Base-by-base conservation (phyloP, 2,329 filamentous ascomycete species). In the Cytospora leucostoma region DNA sequence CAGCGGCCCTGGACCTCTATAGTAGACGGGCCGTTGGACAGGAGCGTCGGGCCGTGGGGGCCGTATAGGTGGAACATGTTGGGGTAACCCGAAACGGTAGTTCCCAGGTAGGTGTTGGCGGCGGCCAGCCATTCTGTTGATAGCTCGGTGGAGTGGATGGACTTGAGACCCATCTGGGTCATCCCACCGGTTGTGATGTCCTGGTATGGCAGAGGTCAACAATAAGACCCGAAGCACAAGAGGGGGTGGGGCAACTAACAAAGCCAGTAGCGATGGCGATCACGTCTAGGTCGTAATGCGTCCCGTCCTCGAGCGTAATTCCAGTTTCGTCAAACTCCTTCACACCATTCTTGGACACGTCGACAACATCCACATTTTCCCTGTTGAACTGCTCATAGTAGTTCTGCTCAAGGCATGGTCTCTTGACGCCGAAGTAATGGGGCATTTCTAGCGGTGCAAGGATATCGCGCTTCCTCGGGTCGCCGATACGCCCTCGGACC, bases 1-100 rank as follows among this genome's bases (percentile, higher is more conserved):
- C 82, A 87, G 0, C 82, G 74, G 2, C 83, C 84, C 67, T 88
- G 85, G 1, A 84, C 69, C 65, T 86, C 82, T 8, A 82, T 78
- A 1, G 76, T 79, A 0, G 80, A 78, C 0, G 86, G 85, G 0
- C 84, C 85, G 67, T 87, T 88, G 68, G 77, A 72, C 6, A 87
- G 74, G 0, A 83, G 77, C 0, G 83, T 86, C 0, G 84, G 84
- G 0, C 76, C 82, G n/a, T 88, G 84, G 0, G 79, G 75, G 0
- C 84, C 84, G 69, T 86, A 87, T 51, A 82, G 74, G 66, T 79
- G 74, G 71, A 82, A 82, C 78, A 82, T 80, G 68, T 82, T 82
- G 37, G 80, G 80, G 56, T 78, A 82, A 15, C 77, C 78, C 56
- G 70, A 69, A 40, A 80, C 74, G 0, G 77, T 78, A 5, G 72